Evolutionary conservation across 2,329 filamentous ascomycete genomes (phyloP).

Genomic region (Rutstroemia sp.): DNA sequence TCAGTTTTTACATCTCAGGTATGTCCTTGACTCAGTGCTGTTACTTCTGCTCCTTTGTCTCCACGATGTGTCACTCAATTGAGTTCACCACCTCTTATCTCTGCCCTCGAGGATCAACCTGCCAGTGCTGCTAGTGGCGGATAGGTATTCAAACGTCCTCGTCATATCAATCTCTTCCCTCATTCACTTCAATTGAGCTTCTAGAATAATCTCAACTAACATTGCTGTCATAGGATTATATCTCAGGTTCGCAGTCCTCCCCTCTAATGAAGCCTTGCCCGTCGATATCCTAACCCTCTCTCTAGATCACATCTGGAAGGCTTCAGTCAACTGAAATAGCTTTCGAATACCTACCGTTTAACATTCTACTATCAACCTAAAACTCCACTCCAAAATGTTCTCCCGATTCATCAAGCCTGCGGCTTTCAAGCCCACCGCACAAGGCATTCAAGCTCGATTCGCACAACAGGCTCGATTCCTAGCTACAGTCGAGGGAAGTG

Average conservation of each 20-base stretch:
- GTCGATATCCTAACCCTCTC: slow-evolving; percentile 19
- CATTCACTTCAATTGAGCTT: not conserved
- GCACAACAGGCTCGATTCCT: slow-evolving; percentile 42
- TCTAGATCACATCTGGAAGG: slow-evolving; percentile 37
- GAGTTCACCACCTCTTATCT: not conserved
- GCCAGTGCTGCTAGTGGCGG: not conserved
- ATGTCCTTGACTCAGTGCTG: slow-evolving; percentile 26
- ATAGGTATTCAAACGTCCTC: not conserved
- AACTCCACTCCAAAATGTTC: slow-evolving; percentile 45
- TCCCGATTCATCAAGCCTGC: slow-evolving; percentile 51
- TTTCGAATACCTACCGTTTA: slow-evolving; percentile 13
- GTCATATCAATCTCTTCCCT: too few species aligned
- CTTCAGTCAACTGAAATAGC: slow-evolving; percentile 33
- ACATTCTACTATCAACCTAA: slow-evolving; percentile 17
- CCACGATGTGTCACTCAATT: not conserved
- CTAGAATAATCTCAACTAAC: slow-evolving; percentile 34
- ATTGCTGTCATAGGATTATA: slow-evolving; percentile 53
- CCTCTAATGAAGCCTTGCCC: slow-evolving; percentile 15
- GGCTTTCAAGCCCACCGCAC: slow-evolving; percentile 32
- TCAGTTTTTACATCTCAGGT: slow-evolving; percentile 85
- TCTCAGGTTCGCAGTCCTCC: slow-evolving; percentile 49
- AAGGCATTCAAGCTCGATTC: slow-evolving; percentile 23
- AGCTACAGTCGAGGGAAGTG: slow-evolving; percentile 62
- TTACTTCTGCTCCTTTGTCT: slow-evolving; percentile 14
- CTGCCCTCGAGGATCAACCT: not conserved